Base-by-base conservation (phyloP, 108 stramenopile genomes). In the Pseudonitzschia multistriata region DNA sequence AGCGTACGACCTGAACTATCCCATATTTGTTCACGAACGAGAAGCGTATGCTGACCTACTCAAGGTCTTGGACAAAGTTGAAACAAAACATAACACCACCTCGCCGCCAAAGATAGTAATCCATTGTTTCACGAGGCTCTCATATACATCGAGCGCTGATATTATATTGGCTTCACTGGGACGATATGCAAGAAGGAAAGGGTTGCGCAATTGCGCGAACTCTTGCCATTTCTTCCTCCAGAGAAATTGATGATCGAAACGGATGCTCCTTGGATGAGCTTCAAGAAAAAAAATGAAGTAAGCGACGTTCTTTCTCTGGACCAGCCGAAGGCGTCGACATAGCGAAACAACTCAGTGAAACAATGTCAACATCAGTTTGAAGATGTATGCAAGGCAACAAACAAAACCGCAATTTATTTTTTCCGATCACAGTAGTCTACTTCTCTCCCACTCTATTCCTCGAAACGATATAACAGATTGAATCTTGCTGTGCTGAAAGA, bases 51-150 rank as follows among this genome's bases (percentile, higher is more conserved):
- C 37, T 13, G 83, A 84, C 47, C 28, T 77, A 21, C 17, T 84
- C 24, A 53, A 67, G 37, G 65, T 84, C 8, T 64, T 84, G 50
- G 83, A 84, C 49, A 77, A 79, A 40, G 36, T 76, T 4, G 49
- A 66, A 36, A 39, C 35, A 17, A 36, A 39, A 22, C 5, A 29
- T 17, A 47, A 61, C 19, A 21, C 35, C n/a, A 57, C 22, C 7
- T 22, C 48, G 33, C 42, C 79, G 29, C 83, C 79, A 27, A 79
- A 79, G 6, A 71, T 84, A 45, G 79, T 84, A 13, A 68, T 84
- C 14, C 83, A 84, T 69, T 84, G 83, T 64, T 84, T 84, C 49
- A 84, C 83, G 83, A 83, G 52, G 83, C 83, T 11, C 21, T 74
- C 53, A 57, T 40, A 57, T 83, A 83, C 66, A 63, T 80, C 30